phyloP scores from a whole-genome alignment of 1,139 yeast species.

The Scheffersomyces stambukii region DNA sequence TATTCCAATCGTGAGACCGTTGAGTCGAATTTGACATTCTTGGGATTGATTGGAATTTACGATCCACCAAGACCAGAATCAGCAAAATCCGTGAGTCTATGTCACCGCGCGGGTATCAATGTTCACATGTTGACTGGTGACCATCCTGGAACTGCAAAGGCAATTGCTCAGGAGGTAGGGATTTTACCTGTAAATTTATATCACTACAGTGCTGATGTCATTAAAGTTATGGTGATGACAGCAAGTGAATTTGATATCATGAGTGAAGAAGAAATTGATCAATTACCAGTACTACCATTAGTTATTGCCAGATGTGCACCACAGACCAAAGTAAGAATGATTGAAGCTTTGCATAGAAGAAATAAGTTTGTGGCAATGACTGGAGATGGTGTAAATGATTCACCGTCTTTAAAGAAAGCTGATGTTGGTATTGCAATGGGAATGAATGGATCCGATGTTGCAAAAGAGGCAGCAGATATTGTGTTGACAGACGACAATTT shows the following conservation, averaged over 20 bases:
- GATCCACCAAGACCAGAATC: constrained; percentile 82
- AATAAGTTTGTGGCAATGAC: constrained; percentile 76
- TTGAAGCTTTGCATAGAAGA: constrained; percentile 76
- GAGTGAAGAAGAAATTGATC: constrained; percentile 59
- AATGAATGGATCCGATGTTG: constrained; percentile 93
- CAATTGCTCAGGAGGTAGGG: constrained; percentile 84
- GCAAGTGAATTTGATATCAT: constrained; percentile 69
- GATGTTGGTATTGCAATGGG: constrained; percentile 96
- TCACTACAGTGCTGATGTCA: constrained; percentile 59
- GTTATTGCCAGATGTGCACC: constrained; percentile 88
- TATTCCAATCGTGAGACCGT: constrained; percentile 44
- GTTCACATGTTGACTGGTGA: constrained; percentile 88
- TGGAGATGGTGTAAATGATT: constrained; percentile 85
- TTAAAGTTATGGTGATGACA: constrained; percentile 69
- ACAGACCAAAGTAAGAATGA: constrained; percentile 79
- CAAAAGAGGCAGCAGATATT: constrained; percentile 98
- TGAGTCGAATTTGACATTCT: constrained; percentile 54
- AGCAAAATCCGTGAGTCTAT: constrained; percentile 58
- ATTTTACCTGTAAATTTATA: constrained; percentile 67
- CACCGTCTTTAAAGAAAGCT: constrained; percentile 75
- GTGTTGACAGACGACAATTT: constrained; percentile 94
- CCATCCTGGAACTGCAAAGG: constrained; percentile 77
- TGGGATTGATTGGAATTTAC: constrained; percentile 75
- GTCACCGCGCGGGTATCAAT: constrained; percentile 75
- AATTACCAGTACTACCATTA: constrained; percentile 65